Evolutionary conservation across 179 eudicot genomes (phyloP), one percentile per base, ranked within the genome.

Genomic region (Spinacia oleracea): DNA sequence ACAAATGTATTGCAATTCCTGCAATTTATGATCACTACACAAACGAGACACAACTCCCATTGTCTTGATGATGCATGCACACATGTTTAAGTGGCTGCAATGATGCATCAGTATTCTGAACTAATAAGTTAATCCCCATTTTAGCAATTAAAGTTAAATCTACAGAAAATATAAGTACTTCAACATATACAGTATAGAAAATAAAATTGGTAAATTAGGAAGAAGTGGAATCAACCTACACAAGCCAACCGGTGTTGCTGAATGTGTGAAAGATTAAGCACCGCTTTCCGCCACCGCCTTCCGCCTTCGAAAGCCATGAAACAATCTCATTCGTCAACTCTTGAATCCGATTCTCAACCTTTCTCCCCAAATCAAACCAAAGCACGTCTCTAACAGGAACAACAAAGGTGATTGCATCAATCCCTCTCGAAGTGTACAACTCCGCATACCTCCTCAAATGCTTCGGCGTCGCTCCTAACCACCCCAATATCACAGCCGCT

Each of bases 231-330:
- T 53, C 27, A 81, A 96, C 99, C 89, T 91, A 96, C 98, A 87
- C 97, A 85, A 96, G 96, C 99, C 99, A 96, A 76, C 99, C 99
- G 12, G 99, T 93, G 45, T 90, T 93, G 74, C 99, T 96, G 77
- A 92, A 96, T 9, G 97, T 91, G 29, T 96, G 99, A 74, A 96
- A 92, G 43, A 96, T 53, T 88, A 96, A 85, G 32, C 84, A 55
- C 76, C 96, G 81, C n/a, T n/a, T n/a, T 35, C 87, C 82, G 6
- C 84, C 56, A 38, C 40, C 40, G 35, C 86, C 92, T 48, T 70
- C 79, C 27, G 83, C 85, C 5, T 88, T 81, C 59, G 85, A 74
- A 77, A 91, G 65, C 99, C 99, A 96, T 73, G 74, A 68, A 11
- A 85, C 87, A 1, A 96, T 82, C 89, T 90, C 91, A 5, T 70